Percentiles rank a stretch among this genome's conserved stretches.
Evolutionary conservation across 345 rosid species (phyloP).

Genomic region (Eucalyptus sideroxylon): DNA sequence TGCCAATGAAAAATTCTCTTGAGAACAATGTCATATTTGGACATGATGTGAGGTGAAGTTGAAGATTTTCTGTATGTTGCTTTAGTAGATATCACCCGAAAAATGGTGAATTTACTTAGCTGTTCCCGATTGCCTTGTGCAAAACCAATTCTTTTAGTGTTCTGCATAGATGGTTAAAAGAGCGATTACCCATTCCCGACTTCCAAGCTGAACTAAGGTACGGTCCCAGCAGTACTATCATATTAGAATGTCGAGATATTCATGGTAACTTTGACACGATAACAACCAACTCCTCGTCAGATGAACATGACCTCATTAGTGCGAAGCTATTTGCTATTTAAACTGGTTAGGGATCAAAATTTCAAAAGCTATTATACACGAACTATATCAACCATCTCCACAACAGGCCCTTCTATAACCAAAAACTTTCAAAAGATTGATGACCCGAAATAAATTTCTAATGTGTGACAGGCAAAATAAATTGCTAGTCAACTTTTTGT

Average conservation of each 20-base stretch:
- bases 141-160: neutral
- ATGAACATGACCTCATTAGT: neutral
- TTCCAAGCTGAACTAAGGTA: neutral
- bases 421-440: neutral
- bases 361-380: neutral
- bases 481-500: neutral
- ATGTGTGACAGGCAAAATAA: neutral
- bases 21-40: neutral
- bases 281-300: neutral
- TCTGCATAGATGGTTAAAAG: neutral
- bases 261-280: accelerated
- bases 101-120: neutral
- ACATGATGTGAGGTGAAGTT: neutral
- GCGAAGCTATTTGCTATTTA: neutral
- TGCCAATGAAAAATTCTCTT: neutral
- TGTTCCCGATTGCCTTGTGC: neutral
- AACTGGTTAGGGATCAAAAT: neutral
- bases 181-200: neutral
- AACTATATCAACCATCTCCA: neutral
- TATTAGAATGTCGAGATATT: neutral
- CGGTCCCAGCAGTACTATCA: accelerated
- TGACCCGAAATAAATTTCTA: neutral
- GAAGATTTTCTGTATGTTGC: neutral
- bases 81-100: neutral
- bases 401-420: neutral